phyloP scores from a whole-genome alignment of 169 alveolate genomes.

The Eimeria praecox region DNA sequence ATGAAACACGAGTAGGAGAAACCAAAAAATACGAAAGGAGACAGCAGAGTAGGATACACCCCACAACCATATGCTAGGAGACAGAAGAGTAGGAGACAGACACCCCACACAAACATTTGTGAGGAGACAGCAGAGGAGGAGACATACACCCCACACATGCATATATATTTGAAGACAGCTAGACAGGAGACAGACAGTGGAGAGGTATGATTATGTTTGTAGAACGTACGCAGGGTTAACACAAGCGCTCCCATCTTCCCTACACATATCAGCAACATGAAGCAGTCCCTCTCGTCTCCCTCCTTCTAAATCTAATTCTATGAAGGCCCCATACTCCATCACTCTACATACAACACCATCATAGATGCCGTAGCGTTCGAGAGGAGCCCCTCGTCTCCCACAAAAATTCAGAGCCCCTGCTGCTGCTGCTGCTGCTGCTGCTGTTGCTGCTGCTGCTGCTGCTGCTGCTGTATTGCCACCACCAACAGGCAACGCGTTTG shows the following conservation, averaged over 20 bases:
- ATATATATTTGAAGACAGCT: too few relatives aligned
- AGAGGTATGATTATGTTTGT: too few relatives aligned
- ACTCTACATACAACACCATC: slow-evolving; percentile 86
- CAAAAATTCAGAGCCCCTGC: slow-evolving; percentile 34
- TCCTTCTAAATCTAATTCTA: slow-evolving; percentile 84
- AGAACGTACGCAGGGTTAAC: slow-evolving; percentile 36
- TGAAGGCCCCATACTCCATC: slow-evolving; percentile 90
- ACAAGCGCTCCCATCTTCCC: slow-evolving; percentile 71
- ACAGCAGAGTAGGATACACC: too few relatives aligned
- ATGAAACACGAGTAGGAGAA: too few relatives aligned
- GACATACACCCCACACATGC: too few relatives aligned
- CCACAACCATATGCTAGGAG: too few relatives aligned
- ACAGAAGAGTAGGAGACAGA: too few relatives aligned
- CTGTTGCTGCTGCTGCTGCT: slow-evolving; percentile 2
- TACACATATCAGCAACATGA: slow-evolving; percentile 87
- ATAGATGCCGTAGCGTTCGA: slow-evolving; percentile 83
- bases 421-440: slow-evolving; percentile 36
- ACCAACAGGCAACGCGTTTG: slow-evolving; percentile 72
- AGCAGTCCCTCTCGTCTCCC: slow-evolving; percentile 90
- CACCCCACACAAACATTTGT: too few relatives aligned
- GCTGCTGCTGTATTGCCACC: slow-evolving; percentile 34
- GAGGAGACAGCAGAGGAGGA: too few relatives aligned
- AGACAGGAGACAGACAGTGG: too few relatives aligned
- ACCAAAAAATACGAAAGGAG: too few relatives aligned
- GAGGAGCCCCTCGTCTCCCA: slow-evolving; percentile 71